Evolutionary conservation across 2,329 filamentous ascomycete genomes (phyloP).

Genomic region (Coleophoma crateriformis): DNA sequence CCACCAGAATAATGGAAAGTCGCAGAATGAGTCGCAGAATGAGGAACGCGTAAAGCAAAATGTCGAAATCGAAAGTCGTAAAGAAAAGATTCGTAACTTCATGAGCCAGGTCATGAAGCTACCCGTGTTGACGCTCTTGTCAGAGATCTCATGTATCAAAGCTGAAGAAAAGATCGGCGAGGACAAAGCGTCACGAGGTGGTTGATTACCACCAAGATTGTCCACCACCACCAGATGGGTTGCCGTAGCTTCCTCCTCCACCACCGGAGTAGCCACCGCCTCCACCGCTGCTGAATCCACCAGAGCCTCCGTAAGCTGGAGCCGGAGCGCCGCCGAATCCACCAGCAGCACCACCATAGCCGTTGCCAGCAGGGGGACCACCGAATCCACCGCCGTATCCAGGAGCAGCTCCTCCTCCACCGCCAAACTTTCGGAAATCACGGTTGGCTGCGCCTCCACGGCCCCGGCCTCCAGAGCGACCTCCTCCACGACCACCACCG

Average conservation of each 20-base stretch:
- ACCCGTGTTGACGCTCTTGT: conserved; percentile 19
- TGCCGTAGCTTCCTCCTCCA: conserved; percentile 43
- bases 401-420: conserved; percentile 42
- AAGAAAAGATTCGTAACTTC: conserved; percentile 8
- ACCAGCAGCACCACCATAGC: conserved; percentile 37
- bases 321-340: conserved; percentile 34
- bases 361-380: conserved; percentile 16
- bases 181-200: conserved; percentile 14
- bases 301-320: conserved; percentile 35
- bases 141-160: conserved; percentile 17
- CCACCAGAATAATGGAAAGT: conserved; percentile 25
- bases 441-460: conserved; percentile 69
- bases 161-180: conserved; percentile 12
- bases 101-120: conserved; percentile 14
- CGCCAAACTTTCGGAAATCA: conserved; percentile 81
- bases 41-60: conserved; percentile 11
- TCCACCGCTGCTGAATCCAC: conserved; percentile 33
- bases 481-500: conserved; percentile 64
- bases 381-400: conserved; percentile 32
- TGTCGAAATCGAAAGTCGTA: conserved; percentile 10
- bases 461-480: conserved; percentile 63
- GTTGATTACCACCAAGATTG: conserved; percentile 49
- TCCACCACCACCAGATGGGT: conserved; percentile 38
- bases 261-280: conserved; percentile 58
- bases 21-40: conserved; percentile 12